Percentiles rank a stretch among this genome's conserved stretches.
These are phyloP conservation scores for Fagopyrum homotropicum DNA, from an alignment of 148 eudicot genomes.

Conservation along the genomic window DNA sequence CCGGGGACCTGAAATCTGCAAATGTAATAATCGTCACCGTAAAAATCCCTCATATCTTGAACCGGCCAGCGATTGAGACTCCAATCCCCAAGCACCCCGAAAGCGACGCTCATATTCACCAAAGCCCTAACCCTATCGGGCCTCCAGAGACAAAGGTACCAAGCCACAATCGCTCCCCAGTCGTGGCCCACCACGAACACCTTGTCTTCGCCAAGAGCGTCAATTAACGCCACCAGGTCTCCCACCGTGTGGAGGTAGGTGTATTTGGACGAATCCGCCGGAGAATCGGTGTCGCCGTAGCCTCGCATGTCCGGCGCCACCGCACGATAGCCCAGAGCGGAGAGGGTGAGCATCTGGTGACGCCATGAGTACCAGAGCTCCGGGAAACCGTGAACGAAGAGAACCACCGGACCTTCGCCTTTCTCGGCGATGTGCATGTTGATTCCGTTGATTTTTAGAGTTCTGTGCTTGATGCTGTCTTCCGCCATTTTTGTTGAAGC, in stretches of 20 bases:
- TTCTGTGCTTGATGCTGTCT: neutral
- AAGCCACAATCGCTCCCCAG: constrained; percentile 45
- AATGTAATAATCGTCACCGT: constrained; percentile 43
- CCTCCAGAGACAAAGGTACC: constrained; percentile 41
- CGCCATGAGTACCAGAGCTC: neutral
- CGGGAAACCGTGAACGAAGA: too few relatives aligned
- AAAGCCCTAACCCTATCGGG: constrained; percentile 44
- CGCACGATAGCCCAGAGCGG: neutral
- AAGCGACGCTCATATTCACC: constrained; percentile 41
- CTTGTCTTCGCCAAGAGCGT: constrained; percentile 21
- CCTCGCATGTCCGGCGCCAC: neutral
- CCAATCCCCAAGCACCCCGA: constrained; percentile 26
- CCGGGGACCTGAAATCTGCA: constrained; percentile 29
- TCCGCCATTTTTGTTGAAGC: neutral
- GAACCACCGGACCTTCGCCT: too few relatives aligned
- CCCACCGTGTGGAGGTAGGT: constrained; percentile 4
- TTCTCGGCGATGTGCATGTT: neutral
- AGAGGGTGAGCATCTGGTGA: neutral
- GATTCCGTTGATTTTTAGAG: neutral
- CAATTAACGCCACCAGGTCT: constrained; percentile 5
- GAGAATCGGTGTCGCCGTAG: constrained; percentile 7
- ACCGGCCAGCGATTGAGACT: constrained; percentile 24
- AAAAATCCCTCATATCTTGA: constrained; percentile 19
- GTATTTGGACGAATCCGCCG: neutral
- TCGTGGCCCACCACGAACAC: constrained; percentile 55